A percentile compares a stretch with the other conserved stretches of the same genome.
phyloP scores from a whole-genome alignment of 345 rosid species.

The Bruguiera sexangula region DNA sequence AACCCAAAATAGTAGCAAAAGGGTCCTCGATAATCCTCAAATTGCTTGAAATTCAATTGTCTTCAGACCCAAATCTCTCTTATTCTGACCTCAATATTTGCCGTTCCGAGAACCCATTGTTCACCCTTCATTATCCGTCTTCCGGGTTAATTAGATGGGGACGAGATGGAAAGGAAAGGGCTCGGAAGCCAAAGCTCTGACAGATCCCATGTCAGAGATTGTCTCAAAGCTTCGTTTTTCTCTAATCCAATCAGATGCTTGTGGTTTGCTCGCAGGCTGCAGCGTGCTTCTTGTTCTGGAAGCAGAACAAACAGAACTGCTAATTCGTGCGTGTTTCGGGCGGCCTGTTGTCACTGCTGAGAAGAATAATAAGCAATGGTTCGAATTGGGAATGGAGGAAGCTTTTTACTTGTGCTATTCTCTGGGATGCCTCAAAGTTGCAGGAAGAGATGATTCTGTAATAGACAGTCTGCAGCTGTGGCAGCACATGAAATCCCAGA shows the following conservation, averaged over 20 bases:
- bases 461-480: conserved; percentile 44
- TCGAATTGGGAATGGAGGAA: conserved; percentile 74
- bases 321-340: conserved; percentile 72
- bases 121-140: too few relatives aligned
- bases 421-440: conserved; percentile 60
- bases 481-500: conserved; percentile 48
- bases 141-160: conserved; percentile 30
- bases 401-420: conserved; percentile 57
- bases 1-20: too few relatives aligned
- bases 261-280: conserved; percentile 47
- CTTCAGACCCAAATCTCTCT: too few relatives aligned
- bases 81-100: too few relatives aligned
- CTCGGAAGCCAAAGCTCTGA: conserved; percentile 60
- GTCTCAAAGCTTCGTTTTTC: conserved; percentile 53
- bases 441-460: conserved; percentile 26
- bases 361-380: conserved; percentile 67
- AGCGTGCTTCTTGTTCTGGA: conserved; percentile 51
- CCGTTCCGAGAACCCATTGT: too few relatives aligned
- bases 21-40: too few relatives aligned
- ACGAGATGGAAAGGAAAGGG: conserved; percentile 93
- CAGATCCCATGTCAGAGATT: conserved; percentile 67
- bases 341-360: conserved; percentile 47
- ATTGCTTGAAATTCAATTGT: too few relatives aligned
- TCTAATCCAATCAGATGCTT: conserved; percentile 39
- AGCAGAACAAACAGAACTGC: conserved; percentile 49